phyloP scores from a whole-genome alignment of 2,329 filamentous ascomycete genomes.

The Alternaria triticina region DNA sequence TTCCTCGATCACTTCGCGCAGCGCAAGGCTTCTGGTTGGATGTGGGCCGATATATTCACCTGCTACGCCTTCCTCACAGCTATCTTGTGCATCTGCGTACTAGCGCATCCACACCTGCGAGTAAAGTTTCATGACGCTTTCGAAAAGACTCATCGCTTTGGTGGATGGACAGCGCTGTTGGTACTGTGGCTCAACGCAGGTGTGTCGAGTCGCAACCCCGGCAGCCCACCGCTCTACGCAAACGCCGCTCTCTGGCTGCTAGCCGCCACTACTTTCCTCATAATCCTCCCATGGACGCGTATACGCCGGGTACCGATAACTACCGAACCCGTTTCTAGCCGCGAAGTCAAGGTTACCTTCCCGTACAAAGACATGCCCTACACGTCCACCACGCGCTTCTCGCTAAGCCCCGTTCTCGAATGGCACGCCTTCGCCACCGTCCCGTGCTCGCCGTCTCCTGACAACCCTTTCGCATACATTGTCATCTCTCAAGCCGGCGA shows the following conservation, averaged over 20 bases:
- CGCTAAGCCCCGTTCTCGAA: constrained; percentile 32
- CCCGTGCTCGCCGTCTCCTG: constrained; percentile 14
- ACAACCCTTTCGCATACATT: constrained; percentile 18
- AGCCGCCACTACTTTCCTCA: constrained; percentile 65
- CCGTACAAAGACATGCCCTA: constrained; percentile 28
- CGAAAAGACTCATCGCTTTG: constrained; percentile 45
- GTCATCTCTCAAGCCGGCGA: constrained; percentile 45
- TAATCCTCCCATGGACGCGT: constrained; percentile 75
- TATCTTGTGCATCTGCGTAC: constrained; percentile 32
- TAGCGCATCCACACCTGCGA: constrained; percentile 34
- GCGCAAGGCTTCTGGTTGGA: constrained; percentile 17
- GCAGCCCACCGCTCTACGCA: constrained; percentile 1
- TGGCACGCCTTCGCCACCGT: constrained; percentile 50
- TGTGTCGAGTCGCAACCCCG: constrained; percentile 10
- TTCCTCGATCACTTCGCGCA: constrained; percentile 13
- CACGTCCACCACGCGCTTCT: constrained; percentile 30
- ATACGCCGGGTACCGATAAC: constrained; percentile 71
- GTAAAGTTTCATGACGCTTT: constrained; percentile 41
- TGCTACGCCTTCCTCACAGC: constrained; percentile 21
- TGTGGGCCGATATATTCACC: constrained; percentile 26
- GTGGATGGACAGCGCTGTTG: constrained; percentile 38
- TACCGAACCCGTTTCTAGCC: constrained; percentile 70
- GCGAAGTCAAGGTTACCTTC: constrained; percentile 71
- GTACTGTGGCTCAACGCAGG: constrained; percentile 37
- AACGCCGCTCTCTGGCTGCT: constrained; percentile 68